Evolutionary conservation across 2,329 filamentous ascomycete genomes (phyloP).

Genomic region (Neophaeococcomyces mojaviensis): DNA sequence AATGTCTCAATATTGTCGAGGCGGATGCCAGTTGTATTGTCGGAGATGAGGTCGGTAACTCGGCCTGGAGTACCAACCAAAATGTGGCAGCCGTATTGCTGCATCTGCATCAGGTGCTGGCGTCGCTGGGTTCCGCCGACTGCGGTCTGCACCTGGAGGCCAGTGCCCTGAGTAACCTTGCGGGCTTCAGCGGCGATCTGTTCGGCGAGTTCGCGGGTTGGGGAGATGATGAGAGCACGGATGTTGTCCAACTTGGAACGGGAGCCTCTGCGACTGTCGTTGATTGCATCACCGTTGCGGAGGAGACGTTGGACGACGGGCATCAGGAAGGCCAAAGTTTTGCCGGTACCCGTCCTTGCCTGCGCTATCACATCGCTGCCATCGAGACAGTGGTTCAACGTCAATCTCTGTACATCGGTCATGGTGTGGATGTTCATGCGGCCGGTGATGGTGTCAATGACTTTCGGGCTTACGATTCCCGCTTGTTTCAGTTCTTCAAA

Average conservation of each 20-base stretch:
- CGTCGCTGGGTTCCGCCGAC: slow-evolving; percentile 84
- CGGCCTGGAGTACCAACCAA: slow-evolving; percentile 44
- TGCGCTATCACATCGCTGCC: slow-evolving; percentile 65
- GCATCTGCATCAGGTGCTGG: slow-evolving; percentile 59
- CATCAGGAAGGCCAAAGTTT: slow-evolving; percentile 43
- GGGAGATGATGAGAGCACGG: slow-evolving; percentile 31
- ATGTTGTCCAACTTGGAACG: slow-evolving; percentile 22
- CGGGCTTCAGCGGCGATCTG: slow-evolving; percentile 37
- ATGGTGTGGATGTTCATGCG: slow-evolving; percentile 73
- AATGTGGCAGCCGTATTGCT: slow-evolving; percentile 44
- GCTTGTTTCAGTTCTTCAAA: slow-evolving; percentile 33
- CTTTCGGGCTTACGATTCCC: slow-evolving; percentile 50
- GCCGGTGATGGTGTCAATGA: slow-evolving; percentile 62
- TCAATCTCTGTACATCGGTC: slow-evolving; percentile 85
- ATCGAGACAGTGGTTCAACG: slow-evolving; percentile 70
- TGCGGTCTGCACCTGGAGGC: slow-evolving; percentile 65
- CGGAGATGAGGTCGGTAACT: slow-evolving; percentile 40
- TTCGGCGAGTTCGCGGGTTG: slow-evolving; percentile 43
- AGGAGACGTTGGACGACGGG: slow-evolving; percentile 42
- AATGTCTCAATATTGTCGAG: slow-evolving; percentile 43
- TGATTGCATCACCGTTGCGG: slow-evolving; percentile 23
- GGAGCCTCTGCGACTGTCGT: slow-evolving; percentile 29
- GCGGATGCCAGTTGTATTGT: slow-evolving; percentile 35
- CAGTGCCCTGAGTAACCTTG: slow-evolving; percentile 55
- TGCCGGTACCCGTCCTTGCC: slow-evolving; percentile 45